phyloP scores from a whole-genome alignment of 1,284 basidiomycete genomes.

The Cutaneotrichosporon sp. region DNA sequence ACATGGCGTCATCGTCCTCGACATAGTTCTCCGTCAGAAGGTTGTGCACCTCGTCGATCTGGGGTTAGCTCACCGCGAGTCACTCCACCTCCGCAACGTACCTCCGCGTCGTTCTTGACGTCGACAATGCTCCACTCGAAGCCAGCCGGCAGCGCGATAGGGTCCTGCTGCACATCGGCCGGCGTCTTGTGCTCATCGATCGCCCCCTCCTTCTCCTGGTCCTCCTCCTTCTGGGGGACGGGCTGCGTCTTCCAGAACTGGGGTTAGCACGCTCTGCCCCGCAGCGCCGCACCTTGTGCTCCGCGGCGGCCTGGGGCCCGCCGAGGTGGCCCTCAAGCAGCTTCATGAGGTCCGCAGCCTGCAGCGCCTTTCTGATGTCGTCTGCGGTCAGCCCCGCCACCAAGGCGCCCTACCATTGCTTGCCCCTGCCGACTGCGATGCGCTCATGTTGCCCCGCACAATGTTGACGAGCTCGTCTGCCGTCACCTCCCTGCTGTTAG shows the following conservation, averaged over 20 bases:
- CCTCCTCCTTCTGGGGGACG: conserved; percentile 68
- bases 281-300: conserved; percentile 75
- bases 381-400: conserved; percentile 25
- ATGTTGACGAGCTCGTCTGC: conserved; percentile 17
- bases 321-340: conserved; percentile 52
- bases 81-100: conserved; percentile 41
- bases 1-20: conserved; percentile 92
- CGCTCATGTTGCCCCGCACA: conserved; percentile 19
- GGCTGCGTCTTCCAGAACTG: conserved; percentile 97
- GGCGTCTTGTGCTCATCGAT: conserved; percentile 81
- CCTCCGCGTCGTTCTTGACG: conserved; percentile 74
- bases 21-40: conserved; percentile 93
- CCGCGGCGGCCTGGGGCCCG: conserved; percentile 74
- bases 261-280: neutral
- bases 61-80: neutral
- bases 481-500: conserved; percentile 13
- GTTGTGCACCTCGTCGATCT: conserved; percentile 91
- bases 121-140: conserved; percentile 91
- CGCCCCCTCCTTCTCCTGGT: conserved; percentile 73
- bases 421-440: conserved; percentile 7
- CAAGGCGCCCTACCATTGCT: conserved; percentile 3
- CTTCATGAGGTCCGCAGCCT: conserved; percentile 55
- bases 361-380: conserved; percentile 50
- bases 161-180: conserved; percentile 80
- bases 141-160: conserved; percentile 85